phyloP scores from a whole-genome alignment of 2,329 filamentous ascomycete species.

The Xylaria sp. region DNA sequence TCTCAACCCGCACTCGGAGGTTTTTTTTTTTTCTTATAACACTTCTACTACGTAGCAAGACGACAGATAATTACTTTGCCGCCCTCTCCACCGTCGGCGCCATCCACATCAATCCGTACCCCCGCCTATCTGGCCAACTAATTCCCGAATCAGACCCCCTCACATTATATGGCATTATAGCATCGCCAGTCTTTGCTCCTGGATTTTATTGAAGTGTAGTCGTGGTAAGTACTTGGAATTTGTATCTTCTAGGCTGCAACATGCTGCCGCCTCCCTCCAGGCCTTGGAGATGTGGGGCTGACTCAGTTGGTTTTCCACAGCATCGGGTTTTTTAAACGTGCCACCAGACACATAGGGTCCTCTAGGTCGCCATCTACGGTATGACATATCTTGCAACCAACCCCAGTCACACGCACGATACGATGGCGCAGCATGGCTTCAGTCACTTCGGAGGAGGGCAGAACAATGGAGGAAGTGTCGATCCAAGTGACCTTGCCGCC shows the following conservation, averaged over 20 bases:
- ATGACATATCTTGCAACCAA: slow-evolving; percentile 34
- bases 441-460: slow-evolving; percentile 66
- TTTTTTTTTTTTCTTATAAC: not conserved
- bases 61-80: slow-evolving; percentile 12
- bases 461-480: slow-evolving; percentile 71
- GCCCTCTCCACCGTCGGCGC: slow-evolving; percentile 15
- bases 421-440: slow-evolving; percentile 68
- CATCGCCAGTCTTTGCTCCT: slow-evolving; percentile 5
- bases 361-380: slow-evolving; percentile 34
- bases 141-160: slow-evolving; percentile 1
- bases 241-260: slow-evolving; percentile 24
- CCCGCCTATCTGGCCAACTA: slow-evolving; percentile 12
- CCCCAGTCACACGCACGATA: slow-evolving; percentile 39
- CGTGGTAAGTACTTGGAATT: slow-evolving; percentile 27
- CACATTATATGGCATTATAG: slow-evolving; percentile 32
- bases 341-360: slow-evolving; percentile 33
- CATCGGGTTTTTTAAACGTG: slow-evolving; percentile 33
- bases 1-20: slow-evolving; percentile 12
- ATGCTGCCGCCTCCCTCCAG: slow-evolving; percentile 17
- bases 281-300: slow-evolving; percentile 47
- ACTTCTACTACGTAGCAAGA: slow-evolving; percentile 1
- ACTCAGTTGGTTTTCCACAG: slow-evolving; percentile 43
- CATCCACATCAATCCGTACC: slow-evolving; percentile 7
- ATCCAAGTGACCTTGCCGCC: slow-evolving; percentile 84
- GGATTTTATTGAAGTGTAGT: slow-evolving; percentile 1